These are phyloP conservation scores for Trichaptum fuscoviolaceum DNA, from an alignment of 768 basidiomycete species.

Conservation along the genomic window DNA sequence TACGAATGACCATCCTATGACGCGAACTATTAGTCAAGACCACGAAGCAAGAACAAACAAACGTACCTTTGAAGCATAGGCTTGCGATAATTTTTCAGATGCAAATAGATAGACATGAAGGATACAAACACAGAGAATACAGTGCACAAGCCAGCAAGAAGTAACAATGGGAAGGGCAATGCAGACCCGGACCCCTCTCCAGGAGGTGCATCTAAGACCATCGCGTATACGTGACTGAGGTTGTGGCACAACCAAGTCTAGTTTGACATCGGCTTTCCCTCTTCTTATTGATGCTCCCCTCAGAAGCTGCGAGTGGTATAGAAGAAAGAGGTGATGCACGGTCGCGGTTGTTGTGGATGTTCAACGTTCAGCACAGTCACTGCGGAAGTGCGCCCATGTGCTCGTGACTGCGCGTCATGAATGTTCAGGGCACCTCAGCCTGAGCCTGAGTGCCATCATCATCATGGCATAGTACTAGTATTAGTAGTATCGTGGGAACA, in stretches of 20 bases:
- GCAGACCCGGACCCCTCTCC: slow-evolving; percentile 47
- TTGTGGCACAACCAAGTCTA: neutral
- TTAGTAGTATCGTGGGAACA: no score
- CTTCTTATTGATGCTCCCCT: neutral
- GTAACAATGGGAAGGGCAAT: slow-evolving; percentile 47
- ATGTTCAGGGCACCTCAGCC: no score
- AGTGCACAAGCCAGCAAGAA: slow-evolving; percentile 58
- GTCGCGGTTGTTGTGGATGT: neutral
- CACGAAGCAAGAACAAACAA: neutral
- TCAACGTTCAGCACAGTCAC: neutral
- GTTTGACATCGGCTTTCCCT: neutral
- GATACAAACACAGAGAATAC: slow-evolving; percentile 69
- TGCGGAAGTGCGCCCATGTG: neutral
- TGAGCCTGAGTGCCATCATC: no score
- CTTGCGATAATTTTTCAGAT: slow-evolving; percentile 83
- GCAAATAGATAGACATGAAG: slow-evolving; percentile 68
- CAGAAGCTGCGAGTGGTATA: neutral
- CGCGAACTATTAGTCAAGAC: slow-evolving; percentile 1
- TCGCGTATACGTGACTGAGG: neutral
- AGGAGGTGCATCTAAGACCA: neutral
- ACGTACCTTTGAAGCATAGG: slow-evolving; percentile 71
- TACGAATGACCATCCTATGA: slow-evolving; percentile 81
- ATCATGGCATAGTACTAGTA: no score
- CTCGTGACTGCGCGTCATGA: neutral
- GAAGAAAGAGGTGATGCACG: neutral